These are phyloP conservation scores for Chlorella variabilis DNA, from an alignment of 163 green algal genomes.

Conservation along the genomic window DNA sequence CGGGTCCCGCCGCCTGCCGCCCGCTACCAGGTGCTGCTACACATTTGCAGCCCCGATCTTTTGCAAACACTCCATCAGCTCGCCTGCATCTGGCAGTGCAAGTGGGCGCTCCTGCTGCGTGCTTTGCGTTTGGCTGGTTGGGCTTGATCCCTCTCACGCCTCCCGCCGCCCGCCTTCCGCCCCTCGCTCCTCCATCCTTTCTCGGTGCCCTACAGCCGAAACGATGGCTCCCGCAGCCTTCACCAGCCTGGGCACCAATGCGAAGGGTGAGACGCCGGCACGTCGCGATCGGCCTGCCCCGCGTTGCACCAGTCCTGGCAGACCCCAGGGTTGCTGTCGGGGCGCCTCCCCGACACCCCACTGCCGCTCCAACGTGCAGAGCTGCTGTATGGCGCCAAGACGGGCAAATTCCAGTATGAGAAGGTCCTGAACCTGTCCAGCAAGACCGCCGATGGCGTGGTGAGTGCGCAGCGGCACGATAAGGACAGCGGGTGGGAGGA, in stretches of 20 bases:
- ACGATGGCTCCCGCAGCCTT: conserved; percentile 62
- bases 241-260: conserved; percentile 54
- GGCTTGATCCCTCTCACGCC: neutral
- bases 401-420: conserved; percentile 63
- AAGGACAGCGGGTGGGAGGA: neutral
- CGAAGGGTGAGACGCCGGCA: conserved; percentile 47
- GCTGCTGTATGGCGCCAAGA: conserved; percentile 58
- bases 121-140: too few species aligned
- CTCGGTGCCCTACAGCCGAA: too few species aligned
- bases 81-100: too few species aligned
- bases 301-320: too few species aligned
- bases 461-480: conserved; percentile 36
- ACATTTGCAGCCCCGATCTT: too few species aligned
- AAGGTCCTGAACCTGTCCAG: conserved; percentile 58
- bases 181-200: neutral
- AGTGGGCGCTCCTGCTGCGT: too few species aligned
- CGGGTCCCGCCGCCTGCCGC: too few species aligned
- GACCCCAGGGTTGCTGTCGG: too few species aligned
- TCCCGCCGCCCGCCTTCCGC: neutral
- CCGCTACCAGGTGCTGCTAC: too few species aligned
- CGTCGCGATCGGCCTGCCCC: neutral
- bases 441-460: conserved; percentile 68
- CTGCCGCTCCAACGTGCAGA: conserved; percentile 51
- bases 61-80: too few species aligned
- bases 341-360: neutral